A percentile compares a stretch with the other conserved stretches of the same genome.
Evolutionary conservation across 768 basidiomycete genomes (phyloP).

Genomic region (Suillus alpinus): DNA sequence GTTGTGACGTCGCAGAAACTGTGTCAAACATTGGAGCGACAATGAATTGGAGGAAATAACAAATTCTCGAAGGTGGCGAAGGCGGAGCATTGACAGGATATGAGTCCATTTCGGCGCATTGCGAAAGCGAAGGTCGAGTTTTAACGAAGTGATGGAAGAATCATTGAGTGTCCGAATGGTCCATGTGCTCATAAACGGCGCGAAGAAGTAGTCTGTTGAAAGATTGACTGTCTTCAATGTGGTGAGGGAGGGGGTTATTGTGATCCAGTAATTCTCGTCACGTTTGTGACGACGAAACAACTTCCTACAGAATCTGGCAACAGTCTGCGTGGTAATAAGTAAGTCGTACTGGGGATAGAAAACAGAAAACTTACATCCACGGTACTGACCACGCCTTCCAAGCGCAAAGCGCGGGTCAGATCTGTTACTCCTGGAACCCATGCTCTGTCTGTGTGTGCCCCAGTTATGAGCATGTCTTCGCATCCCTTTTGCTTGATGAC

Average conservation of each 20-base stretch:
- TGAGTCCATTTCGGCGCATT: neutral
- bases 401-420: neutral
- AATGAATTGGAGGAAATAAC: slow-evolving; percentile 1
- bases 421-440: slow-evolving; percentile 1
- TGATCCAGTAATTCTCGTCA: slow-evolving; percentile 1
- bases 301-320: neutral
- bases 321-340: neutral
- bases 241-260: neutral
- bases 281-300: neutral
- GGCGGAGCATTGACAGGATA: neutral
- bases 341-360: neutral
- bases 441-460: slow-evolving; percentile 1
- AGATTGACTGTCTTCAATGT: neutral
- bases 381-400: neutral
- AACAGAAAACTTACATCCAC: neutral
- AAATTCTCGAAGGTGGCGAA: slow-evolving; percentile 2
- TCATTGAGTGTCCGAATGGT: slow-evolving; percentile 1
- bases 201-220: slow-evolving; percentile 1
- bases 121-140: neutral
- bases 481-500: neutral
- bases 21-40: neutral
- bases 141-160: neutral
- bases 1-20: neutral
- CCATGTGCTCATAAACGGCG: slow-evolving; percentile 2
- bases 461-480: slow-evolving; percentile 3